Evolutionary conservation across 75 land plant genomes (phyloP).

Genomic region (Picea glauca): DNA sequence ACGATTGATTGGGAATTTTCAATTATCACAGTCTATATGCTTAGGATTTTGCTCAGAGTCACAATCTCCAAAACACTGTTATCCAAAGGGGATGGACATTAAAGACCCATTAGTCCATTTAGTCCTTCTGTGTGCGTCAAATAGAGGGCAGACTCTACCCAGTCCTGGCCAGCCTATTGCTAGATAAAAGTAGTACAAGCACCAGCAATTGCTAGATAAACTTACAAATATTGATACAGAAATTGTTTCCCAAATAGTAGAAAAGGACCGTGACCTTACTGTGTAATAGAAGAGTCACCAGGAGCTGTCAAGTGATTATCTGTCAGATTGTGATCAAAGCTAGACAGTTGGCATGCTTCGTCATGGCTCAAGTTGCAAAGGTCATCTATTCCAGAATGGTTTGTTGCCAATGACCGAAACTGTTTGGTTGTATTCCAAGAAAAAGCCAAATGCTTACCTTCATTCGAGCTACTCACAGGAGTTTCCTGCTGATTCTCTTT

Average conservation of each 20-base stretch:
- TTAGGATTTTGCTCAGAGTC: too few species aligned
- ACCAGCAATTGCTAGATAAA: not conserved
- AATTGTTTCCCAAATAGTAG: not conserved
- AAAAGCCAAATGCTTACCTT: not conserved
- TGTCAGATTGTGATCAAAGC: not conserved
- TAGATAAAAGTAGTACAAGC: too few species aligned
- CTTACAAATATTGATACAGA: not conserved
- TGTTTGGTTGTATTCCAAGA: not conserved
- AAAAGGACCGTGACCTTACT: not conserved
- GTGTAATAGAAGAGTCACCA: not conserved
- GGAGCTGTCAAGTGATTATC: not conserved
- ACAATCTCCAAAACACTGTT: too few species aligned
- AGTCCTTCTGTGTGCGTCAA: too few species aligned
- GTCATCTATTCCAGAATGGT: not conserved
- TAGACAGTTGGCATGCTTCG: not conserved
- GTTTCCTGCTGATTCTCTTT: not conserved
- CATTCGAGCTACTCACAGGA: not conserved
- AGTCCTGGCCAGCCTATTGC: too few species aligned
- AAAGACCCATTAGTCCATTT: too few species aligned
- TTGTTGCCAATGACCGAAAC: not conserved
- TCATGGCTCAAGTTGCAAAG: constrained; percentile 2
- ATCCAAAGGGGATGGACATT: too few species aligned
- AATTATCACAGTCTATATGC: too few species aligned
- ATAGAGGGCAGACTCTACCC: too few species aligned
- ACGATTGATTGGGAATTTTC: too few species aligned